Evolutionary conservation across 1,284 basidiomycete genomes (phyloP).

Genomic region (Cystobasidium sp.): DNA sequence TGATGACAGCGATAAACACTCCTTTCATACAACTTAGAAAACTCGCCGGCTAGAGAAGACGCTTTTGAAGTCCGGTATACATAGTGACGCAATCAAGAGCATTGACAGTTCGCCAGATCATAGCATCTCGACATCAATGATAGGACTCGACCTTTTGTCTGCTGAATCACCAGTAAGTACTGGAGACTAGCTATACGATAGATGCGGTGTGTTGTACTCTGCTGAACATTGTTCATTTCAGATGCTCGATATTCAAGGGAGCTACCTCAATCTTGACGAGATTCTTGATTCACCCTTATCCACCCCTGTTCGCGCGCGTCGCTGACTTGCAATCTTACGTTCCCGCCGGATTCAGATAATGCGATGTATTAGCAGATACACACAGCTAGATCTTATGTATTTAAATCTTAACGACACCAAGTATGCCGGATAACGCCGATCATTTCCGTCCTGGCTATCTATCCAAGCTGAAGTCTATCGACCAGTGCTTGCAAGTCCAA

Average conservation of each 20-base stretch:
- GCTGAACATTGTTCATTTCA: not conserved
- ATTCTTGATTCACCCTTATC: constrained; percentile 23
- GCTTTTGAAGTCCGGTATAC: constrained; percentile 15
- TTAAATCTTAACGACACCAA: too few species aligned
- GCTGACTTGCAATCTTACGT: not conserved
- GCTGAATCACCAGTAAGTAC: constrained; percentile 33
- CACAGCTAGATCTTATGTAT: too few species aligned
- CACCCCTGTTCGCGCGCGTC: constrained; percentile 18
- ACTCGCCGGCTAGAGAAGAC: constrained; percentile 26
- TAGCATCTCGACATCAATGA: not conserved
- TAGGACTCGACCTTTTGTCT: constrained; percentile 20
- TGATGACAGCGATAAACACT: not conserved
- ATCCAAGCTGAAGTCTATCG: constrained; percentile 58
- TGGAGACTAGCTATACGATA: not conserved
- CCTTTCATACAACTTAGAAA: constrained; percentile 3
- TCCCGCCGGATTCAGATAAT: too few species aligned
- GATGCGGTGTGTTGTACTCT: not conserved
- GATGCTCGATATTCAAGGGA: constrained; percentile 35
- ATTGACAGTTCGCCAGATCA: not conserved
- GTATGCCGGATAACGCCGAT: not conserved
- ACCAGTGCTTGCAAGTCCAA: constrained; percentile 61
- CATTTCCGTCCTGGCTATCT: too few species aligned
- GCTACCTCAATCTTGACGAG: constrained; percentile 39
- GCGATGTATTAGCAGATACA: too few species aligned
- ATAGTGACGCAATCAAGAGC: not conserved